Percentiles rank a stretch among this genome's conserved stretches.
These are phyloP conservation scores for Blastobotrys buckinghamii DNA, from an alignment of 1,139 yeast species.

Conservation along the genomic window DNA sequence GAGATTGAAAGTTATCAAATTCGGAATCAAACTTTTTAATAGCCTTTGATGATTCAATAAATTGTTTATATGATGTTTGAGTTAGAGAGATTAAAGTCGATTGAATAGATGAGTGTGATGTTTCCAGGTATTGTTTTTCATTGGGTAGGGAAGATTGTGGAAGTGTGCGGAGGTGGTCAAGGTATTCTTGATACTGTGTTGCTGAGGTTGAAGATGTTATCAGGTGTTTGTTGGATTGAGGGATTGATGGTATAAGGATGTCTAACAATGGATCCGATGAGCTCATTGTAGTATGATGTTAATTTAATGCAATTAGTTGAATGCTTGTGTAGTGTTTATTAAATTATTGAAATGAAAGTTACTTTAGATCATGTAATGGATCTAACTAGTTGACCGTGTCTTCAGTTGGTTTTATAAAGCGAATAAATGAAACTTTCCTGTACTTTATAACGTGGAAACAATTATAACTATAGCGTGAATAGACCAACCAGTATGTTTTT, in stretches of 20 bases:
- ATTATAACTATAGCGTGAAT: too few relatives aligned
- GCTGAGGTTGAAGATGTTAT: too few relatives aligned
- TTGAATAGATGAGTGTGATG: constrained; percentile 18
- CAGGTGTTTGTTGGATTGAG: too few relatives aligned
- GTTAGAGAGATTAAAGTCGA: constrained; percentile 22
- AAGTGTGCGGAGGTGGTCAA: constrained; percentile 22
- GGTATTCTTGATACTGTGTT: constrained; percentile 17
- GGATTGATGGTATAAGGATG: constrained; percentile 20
- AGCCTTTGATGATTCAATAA: constrained; percentile 18
- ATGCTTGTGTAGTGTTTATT: too few relatives aligned
- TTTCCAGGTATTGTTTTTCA: constrained; percentile 20
- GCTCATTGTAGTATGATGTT: background rate
- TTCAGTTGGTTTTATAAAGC: too few relatives aligned
- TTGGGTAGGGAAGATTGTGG: constrained; percentile 19
- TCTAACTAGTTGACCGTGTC: too few relatives aligned
- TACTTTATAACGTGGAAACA: too few relatives aligned
- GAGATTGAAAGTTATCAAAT: constrained; percentile 17
- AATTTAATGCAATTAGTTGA: too few relatives aligned
- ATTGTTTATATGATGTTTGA: constrained; percentile 23
- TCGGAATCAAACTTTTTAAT: constrained; percentile 15
- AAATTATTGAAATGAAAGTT: too few relatives aligned
- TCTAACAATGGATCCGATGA: constrained; percentile 25
- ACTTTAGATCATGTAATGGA: too few relatives aligned
- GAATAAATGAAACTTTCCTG: too few relatives aligned
- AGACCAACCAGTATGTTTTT: too few relatives aligned